Conservation (phyloP, 176 grass and related monocot genomes). For the Carex myosuroides region DNA sequence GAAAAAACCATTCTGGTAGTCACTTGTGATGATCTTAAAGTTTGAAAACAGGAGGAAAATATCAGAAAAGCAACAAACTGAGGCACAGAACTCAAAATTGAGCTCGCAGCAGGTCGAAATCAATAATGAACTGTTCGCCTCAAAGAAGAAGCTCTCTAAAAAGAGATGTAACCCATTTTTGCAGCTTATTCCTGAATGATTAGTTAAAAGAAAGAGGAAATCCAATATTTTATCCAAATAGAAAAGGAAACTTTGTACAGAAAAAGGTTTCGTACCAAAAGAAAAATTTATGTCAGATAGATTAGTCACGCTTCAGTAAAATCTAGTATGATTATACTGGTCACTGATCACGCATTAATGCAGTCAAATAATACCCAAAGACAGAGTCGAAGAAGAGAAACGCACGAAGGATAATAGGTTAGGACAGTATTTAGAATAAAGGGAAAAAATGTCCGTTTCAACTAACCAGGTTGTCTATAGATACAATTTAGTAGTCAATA, state of each 20-base stretch:
- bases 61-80: constrained; percentile 5
- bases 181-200: constrained; percentile 74
- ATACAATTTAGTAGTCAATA: neutral
- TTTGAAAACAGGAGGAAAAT: neutral
- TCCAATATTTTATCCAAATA: neutral
- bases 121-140: constrained; percentile 80
- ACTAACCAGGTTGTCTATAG: neutral
- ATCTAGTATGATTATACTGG: neutral
- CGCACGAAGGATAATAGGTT: too few species aligned
- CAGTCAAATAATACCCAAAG: neutral
- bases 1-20: neutral
- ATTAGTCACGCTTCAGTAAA: neutral
- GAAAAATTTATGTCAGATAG: neutral
- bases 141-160: constrained; percentile 53
- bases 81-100: constrained; percentile 38
- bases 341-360: neutral
- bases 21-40: neutral
- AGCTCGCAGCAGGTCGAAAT: constrained; percentile 58
- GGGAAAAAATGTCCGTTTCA: too few species aligned
- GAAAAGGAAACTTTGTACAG: neutral
- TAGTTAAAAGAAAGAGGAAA: constrained; percentile 1
- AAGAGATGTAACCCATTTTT: constrained; percentile 71
- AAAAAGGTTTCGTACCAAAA: neutral
- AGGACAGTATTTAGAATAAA: too few species aligned
- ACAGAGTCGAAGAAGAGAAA: neutral